Base-by-base conservation (phyloP, 805 yeast species). In the Teunomyces barrocoloradensis region DNA sequence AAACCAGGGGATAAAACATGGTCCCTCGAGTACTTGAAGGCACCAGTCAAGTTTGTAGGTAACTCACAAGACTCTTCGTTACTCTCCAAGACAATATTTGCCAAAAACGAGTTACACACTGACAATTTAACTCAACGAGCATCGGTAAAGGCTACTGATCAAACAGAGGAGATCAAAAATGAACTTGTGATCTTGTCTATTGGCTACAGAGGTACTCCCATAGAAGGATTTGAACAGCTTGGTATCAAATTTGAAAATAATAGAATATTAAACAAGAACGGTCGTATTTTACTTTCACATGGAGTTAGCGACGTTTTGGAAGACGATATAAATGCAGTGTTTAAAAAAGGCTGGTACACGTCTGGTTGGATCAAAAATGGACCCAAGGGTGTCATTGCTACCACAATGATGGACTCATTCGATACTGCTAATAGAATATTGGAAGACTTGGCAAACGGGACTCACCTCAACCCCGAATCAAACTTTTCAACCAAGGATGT, bases 331-430 rank as follows among this genome's bases (percentile, higher is more conserved):
- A 52, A 54, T 20, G 46, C 54, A 6, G 25, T 68, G 60, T 60
- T 57, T 38, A 54, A 61, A 39, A 59, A 59, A 2, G 85, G 89
- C 0, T 68, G 89, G 49, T 92, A 90, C 56, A 83, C 87, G 2
- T 73, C 90, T 6, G 99, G 99, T 0, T 94, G 99, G 99, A 84
- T 90, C 41, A 81, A 86, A 47, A 82, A 79, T 44, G 96, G 96
- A 0, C 87, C 96, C 6, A 78, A 78, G 25, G 99, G 99, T 1
- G 95, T 89, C 3, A 94, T 94, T 53, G 95, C 96, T 13, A 77
- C 88, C 11, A 89, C 98, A 0, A 87, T 92, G 85, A 78, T 85
- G 77, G 90, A 87, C 49, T 81, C 97, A 0, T 84, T 84, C 52
- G 78, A 81, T 6, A 84, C 92, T 0, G 92, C 89, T 0, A 88